A percentile compares a stretch with the other conserved stretches of the same genome.
These are phyloP conservation scores for Melanomma pulvis-pyrius DNA, from an alignment of 495 filamentous ascomycete species.

Conservation along the genomic window DNA sequence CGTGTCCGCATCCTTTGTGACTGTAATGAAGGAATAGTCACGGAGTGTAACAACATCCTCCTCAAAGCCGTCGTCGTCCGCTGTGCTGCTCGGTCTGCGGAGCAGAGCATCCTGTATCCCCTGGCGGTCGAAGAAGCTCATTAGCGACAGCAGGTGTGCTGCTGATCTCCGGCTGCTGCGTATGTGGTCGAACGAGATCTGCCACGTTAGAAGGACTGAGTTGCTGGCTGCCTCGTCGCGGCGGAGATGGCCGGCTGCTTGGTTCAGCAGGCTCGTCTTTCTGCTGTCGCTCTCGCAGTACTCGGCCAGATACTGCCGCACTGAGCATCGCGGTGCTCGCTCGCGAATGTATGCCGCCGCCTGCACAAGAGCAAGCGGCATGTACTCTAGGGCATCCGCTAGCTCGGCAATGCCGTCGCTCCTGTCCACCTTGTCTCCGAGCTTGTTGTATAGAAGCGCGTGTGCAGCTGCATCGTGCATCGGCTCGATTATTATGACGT, in stretches of 20 bases:
- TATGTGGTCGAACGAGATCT: slow-evolving; percentile 53
- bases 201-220: slow-evolving; percentile 29
- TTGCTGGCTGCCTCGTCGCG: slow-evolving; percentile 42
- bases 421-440: slow-evolving; percentile 44
- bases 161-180: slow-evolving; percentile 29
- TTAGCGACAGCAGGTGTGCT: slow-evolving; percentile 32
- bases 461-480: slow-evolving; percentile 43
- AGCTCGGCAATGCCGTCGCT: slow-evolving; percentile 38
- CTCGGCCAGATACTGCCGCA: slow-evolving; percentile 45
- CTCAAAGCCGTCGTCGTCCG: slow-evolving; percentile 18
- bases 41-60: slow-evolving; percentile 17
- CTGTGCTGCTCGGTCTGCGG: slow-evolving; percentile 7
- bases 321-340: slow-evolving; percentile 20
- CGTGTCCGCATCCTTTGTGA: slow-evolving; percentile 22
- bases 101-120: slow-evolving; percentile 33
- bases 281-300: slow-evolving; percentile 45
- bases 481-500: slow-evolving; percentile 48
- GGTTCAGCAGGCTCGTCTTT: slow-evolving; percentile 40
- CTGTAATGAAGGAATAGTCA: slow-evolving; percentile 32
- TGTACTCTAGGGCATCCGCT: slow-evolving; percentile 27
- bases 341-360: slow-evolving; percentile 34
- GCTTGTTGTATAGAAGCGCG: slow-evolving; percentile 49
- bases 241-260: slow-evolving; percentile 41
- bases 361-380: slow-evolving; percentile 28
- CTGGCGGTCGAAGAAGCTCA: slow-evolving; percentile 34